Evolutionary conservation across 331 rosid genomes (phyloP), one percentile per base, ranked within the genome.

Genomic region (Dryas integrifolia): DNA sequence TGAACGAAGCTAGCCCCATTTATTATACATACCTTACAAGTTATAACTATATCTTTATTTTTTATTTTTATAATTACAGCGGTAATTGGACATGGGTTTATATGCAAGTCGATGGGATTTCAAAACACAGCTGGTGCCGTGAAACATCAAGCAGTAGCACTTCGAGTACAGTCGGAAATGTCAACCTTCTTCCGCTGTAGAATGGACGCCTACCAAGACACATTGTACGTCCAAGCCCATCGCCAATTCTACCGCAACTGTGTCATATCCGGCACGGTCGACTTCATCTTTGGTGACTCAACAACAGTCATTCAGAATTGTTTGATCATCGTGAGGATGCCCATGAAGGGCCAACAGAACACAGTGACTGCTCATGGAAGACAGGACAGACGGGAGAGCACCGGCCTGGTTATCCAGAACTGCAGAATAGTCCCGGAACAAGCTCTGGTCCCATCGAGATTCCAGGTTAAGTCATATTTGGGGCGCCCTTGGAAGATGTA

Each of bases 71-170:
- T 9, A 4, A 9, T 49, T 15, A 73, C 86, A 86, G 84, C 84
- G 2, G 87, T 59, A 5, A 11, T 78, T 13, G 88, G 86, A 50
- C 3, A 16, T 0, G 80, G 80, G 4, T 86, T 86, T 76, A 67
- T 84, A 1, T 61, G 60, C 76, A 84, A 69, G 66, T 41, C 55
- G 2, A 84, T 86, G 88, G 90, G 90, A 64, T 84, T 84, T 80
- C 45, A 38, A 0, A 86, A 86, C 86, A 87, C 83, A n/a, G 86
- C 86, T 0, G 87, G 92, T 0, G 72, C 89, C 0, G 58, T 67
- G 30, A 83, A 83, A 57, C 86, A 85, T 82, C 85, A 85, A 44
- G 92, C 89, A 0, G 87, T 87, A 79, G 89, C 92, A 12, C 80
- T 87, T 2, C 65, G 85, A 5, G 86, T 76, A 7, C 86, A 82